These are phyloP conservation scores for Coccomyxa sp. DNA, from an alignment of 139 green algal genomes.

Conservation along the genomic window DNA sequence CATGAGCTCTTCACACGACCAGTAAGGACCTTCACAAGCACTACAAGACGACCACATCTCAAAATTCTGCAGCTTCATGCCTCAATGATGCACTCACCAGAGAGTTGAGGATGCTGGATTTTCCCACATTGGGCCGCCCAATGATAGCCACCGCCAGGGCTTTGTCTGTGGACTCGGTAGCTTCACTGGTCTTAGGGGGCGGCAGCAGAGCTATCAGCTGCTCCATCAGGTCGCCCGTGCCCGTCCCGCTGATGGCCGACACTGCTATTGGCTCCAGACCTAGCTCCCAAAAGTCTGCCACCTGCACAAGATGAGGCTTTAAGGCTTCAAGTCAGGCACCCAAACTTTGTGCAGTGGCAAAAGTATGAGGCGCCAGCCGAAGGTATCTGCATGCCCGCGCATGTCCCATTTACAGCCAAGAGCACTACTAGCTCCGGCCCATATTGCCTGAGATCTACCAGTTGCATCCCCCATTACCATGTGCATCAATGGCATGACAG, in stretches of 20 bases:
- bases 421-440: no score
- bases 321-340: neutral
- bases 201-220: constrained; percentile 26
- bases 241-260: constrained; percentile 85
- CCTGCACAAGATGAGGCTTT: constrained; percentile 30
- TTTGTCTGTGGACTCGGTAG: neutral
- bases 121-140: constrained; percentile 94
- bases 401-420: no score
- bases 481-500: no score
- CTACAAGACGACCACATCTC: neutral
- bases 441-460: no score
- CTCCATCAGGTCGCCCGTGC: constrained; percentile 92
- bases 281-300: constrained; percentile 88
- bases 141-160: constrained; percentile 88
- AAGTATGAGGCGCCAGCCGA: no score
- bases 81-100: constrained; percentile 62
- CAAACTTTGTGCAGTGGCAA: no score
- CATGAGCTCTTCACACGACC: no score
- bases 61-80: constrained; percentile 12
- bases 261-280: constrained; percentile 78
- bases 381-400: no score
- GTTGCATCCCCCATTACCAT: no score
- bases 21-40: constrained; percentile 1
- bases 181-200: constrained; percentile 2
- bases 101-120: constrained; percentile 91